Evolutionary conservation across 2,329 filamentous ascomycete genomes (phyloP), one percentile per base, ranked within the genome.

Genomic region (Hypomyces perniciosus): DNA sequence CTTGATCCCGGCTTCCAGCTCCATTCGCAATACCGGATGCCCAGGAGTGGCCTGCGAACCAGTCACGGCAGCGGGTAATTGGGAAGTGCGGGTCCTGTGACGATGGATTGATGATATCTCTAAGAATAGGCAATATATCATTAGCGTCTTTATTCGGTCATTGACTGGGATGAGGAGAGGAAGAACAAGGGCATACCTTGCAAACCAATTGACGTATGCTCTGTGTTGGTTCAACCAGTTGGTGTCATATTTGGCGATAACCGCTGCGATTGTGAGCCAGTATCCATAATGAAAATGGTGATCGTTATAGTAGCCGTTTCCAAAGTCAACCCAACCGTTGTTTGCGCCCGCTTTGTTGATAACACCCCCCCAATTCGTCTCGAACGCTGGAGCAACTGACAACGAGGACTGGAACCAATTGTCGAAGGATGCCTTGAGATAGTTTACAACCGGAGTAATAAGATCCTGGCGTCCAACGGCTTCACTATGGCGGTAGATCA

Each of bases 211-310:
- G 42, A 62, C 56, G 45, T 57, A 62, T 37, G 60, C 56, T 30
- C 51, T 54, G 51, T 62, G 57, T 50, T 57, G 44, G n/a, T 52
- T 55, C 20, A 60, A 41, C 59, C 59, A 62, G 12, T 37, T 44
- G 9, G 30, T 33, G 28, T 64, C 58, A 43, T 60, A 56, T 38
- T 58, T 55, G 41, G 54, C 61, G 51, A 63, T 62, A 39, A 60
- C 53, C 12, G 61, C 61, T n/a, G 59, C 61, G 20, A 60, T 48
- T 10, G 48, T 47, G 8, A 62, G 51, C 41, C 58, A 60, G 35
- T 64, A 64, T 27, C 60, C 61, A 39, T 61, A 64, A 49, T 64
- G 61, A 54, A 64, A 64, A 45, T 63, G 60, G 43, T 64, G 62
- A 35, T 64, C 62, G 53, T 64, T 64, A 53, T 62, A 62, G 39